A percentile compares a stretch with the other conserved stretches of the same genome.
These are phyloP conservation scores for Lotus japonicus DNA, from an alignment of 306 rosid genomes.

Conservation along the genomic window DNA sequence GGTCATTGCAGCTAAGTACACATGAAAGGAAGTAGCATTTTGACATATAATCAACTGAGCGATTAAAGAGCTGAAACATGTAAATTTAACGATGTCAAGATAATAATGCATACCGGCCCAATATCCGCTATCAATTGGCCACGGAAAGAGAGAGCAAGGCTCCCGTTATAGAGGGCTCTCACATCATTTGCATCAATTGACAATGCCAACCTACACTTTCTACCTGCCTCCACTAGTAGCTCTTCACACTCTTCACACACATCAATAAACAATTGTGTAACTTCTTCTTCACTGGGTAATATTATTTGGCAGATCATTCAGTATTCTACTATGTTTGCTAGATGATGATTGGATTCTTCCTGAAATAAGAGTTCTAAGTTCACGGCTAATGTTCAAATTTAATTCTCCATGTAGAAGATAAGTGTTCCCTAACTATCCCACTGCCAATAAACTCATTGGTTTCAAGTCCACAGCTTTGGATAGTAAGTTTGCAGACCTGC, in stretches of 20 bases:
- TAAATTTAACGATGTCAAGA: neutral
- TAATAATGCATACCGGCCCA: constrained; percentile 76
- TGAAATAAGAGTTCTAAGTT: constrained; percentile 59
- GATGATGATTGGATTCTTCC: constrained; percentile 36
- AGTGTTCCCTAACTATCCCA: constrained; percentile 82
- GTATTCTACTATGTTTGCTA: constrained; percentile 40
- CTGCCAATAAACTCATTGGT: constrained; percentile 94
- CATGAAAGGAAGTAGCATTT: constrained; percentile 1
- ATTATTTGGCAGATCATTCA: constrained; percentile 37
- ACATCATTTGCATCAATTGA: constrained; percentile 79
- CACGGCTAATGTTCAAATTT: constrained; percentile 73
- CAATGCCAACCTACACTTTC: constrained; percentile 84
- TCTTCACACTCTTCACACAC: constrained; percentile 91
- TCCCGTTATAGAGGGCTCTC: constrained; percentile 92
- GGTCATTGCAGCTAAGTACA: neutral
- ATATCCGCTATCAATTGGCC: constrained; percentile 89
- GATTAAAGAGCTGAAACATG: constrained; percentile 6
- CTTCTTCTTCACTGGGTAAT: constrained; percentile 48
- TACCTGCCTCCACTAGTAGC: constrained; percentile 85
- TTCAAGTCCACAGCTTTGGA: constrained; percentile 74
- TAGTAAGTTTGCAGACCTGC: constrained; percentile 62
- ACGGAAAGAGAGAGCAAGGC: constrained; percentile 93
- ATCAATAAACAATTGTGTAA: constrained; percentile 56
- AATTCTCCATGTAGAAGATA: constrained; percentile 97
- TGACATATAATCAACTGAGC: neutral